These are phyloP conservation scores for Myochromella boudieri DNA, from an alignment of 768 basidiomycete species.

Conservation along the genomic window DNA sequence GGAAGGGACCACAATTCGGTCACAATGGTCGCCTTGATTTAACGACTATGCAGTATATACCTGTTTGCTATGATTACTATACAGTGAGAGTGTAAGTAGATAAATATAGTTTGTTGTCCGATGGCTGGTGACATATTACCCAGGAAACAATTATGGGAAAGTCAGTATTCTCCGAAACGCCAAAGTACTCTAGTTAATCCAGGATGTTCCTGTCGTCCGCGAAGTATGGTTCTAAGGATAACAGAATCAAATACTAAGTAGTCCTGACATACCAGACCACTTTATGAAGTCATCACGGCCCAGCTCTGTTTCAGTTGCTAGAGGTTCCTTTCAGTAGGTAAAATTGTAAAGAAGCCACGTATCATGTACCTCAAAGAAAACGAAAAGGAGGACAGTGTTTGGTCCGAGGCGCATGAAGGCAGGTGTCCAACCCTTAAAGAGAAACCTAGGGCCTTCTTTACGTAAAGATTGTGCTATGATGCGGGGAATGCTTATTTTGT, in stretches of 20 bases:
- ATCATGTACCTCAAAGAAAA: conserved; percentile 85
- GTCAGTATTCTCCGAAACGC: background rate
- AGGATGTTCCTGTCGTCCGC: background rate
- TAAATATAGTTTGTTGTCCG: too few species aligned
- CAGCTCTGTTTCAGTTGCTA: conserved; percentile 76
- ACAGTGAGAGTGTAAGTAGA: too few species aligned
- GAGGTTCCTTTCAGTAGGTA: background rate
- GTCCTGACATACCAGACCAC: too few species aligned
- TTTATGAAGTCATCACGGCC: conserved; percentile 27
- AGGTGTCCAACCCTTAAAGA: conserved; percentile 90
- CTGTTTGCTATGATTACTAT: too few species aligned
- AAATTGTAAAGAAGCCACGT: conserved; percentile 6
- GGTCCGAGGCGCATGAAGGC: conserved; percentile 83
- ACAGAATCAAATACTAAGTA: too few species aligned
- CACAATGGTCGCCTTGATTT: too few species aligned
- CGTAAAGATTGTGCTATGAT: conserved; percentile 60
- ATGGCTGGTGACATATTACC: background rate
- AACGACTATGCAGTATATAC: too few species aligned
- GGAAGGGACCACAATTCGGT: too few species aligned
- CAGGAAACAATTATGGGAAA: conserved; percentile 2
- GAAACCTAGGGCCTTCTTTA: conserved; percentile 73
- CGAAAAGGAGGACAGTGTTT: conserved; percentile 82
- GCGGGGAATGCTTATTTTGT: conserved; percentile 44
- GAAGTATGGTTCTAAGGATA: conserved; percentile 1
- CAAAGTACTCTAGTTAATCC: conserved; percentile 4